Evolutionary conservation across 768 basidiomycete genomes (phyloP).

Genomic region (Amanita exitialis): DNA sequence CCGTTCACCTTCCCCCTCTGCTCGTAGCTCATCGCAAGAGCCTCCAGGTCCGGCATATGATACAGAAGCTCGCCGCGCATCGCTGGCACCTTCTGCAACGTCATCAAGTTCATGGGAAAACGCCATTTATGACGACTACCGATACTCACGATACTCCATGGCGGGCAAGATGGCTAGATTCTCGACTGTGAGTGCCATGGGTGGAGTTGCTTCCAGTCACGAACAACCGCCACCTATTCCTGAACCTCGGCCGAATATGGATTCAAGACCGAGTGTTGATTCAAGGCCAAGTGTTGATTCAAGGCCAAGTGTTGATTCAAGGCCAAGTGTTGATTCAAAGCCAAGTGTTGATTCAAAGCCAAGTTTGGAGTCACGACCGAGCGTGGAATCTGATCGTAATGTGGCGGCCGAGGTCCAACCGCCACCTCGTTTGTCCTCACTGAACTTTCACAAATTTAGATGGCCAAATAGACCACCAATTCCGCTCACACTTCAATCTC

Average conservation of each 20-base stretch:
- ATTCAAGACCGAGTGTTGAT: constrained; percentile 1
- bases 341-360: constrained; percentile 10
- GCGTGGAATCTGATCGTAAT: neutral
- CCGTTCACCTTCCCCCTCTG: neutral
- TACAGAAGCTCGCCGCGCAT: constrained; percentile 14
- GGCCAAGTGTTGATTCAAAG: neutral
- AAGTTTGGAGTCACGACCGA: neutral
- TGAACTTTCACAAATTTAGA: neutral
- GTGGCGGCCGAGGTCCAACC: constrained; percentile 7
- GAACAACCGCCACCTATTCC: constrained; percentile 14
- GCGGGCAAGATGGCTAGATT: constrained; percentile 25
- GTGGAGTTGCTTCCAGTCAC: neutral
- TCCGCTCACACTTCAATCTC: neutral
- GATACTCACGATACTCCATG: constrained; percentile 56
- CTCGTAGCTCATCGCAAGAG: neutral
- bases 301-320: constrained; percentile 7
- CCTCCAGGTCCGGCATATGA: neutral
- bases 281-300: constrained; percentile 10
- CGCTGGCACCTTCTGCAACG: constrained; percentile 18
- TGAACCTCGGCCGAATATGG: constrained; percentile 10
- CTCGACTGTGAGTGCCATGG: constrained; percentile 6
- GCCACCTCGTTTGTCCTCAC: neutral
- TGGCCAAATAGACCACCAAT: constrained; percentile 4
- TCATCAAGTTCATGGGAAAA: constrained; percentile 45
- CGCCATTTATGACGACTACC: constrained; percentile 73